Percentiles rank a stretch among this genome's conserved stretches.
Evolutionary conservation across 1,139 yeast species (phyloP).

Genomic region (Candida sanyaensis): DNA sequence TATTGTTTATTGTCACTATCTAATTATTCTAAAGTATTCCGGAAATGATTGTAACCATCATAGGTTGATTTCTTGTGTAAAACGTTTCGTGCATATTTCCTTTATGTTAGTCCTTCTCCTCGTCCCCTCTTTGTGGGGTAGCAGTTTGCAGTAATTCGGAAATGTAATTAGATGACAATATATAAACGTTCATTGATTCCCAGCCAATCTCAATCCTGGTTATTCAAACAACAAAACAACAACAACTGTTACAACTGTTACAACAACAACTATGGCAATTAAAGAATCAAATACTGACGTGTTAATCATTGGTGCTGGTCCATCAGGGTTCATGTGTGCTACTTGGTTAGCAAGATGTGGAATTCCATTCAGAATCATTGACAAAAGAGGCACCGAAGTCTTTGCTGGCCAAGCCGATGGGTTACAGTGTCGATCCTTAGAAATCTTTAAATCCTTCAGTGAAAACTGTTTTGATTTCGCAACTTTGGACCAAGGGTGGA

Average conservation of each 20-base stretch:
- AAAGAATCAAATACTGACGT: constrained; percentile 28
- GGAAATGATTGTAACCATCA: neutral
- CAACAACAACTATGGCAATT: constrained; percentile 7
- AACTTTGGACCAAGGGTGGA: constrained; percentile 21
- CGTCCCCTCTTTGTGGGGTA: neutral
- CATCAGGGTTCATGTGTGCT: constrained; percentile 32
- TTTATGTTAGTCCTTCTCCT: neutral
- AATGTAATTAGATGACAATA: neutral
- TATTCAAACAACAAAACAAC: neutral
- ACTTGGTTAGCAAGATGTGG: constrained; percentile 31
- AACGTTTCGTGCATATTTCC: neutral
- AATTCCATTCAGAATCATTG: constrained; percentile 28
- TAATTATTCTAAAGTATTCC: neutral
- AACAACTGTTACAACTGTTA: neutral
- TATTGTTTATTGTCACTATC: too few relatives aligned
- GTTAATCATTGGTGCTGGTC: constrained; percentile 36
- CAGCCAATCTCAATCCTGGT: neutral
- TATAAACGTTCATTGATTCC: neutral
- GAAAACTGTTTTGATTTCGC: constrained; percentile 25
- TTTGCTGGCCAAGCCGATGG: constrained; percentile 39
- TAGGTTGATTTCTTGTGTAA: neutral
- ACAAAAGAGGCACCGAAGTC: constrained; percentile 26
- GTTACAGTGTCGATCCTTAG: constrained; percentile 26
- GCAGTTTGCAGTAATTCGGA: neutral
- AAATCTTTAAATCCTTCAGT: constrained; percentile 23